Percentiles rank a stretch among this genome's conserved stretches.
phyloP scores from a whole-genome alignment of 257 asterid genomes.

The Capsicum chinense region DNA sequence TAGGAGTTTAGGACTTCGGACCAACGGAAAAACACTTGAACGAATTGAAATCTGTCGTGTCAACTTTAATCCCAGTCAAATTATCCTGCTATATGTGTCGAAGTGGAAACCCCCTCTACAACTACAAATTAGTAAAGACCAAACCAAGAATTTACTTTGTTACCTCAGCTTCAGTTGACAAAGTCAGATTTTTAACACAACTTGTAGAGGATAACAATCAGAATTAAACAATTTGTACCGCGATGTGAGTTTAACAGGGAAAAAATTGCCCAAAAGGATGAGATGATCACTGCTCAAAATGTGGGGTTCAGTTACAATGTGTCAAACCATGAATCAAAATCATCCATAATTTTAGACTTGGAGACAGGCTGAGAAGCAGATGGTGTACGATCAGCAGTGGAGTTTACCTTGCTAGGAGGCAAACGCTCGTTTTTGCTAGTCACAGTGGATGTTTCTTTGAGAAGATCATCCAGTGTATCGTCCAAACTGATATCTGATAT shows the following conservation, averaged over 20 bases:
- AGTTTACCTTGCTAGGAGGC: constrained; percentile 33
- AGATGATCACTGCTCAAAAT: background rate
- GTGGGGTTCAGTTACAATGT: constrained; percentile 39
- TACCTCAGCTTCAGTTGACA: background rate
- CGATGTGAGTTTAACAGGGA: background rate
- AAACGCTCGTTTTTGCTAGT: constrained; percentile 28
- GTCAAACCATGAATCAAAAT: constrained; percentile 91
- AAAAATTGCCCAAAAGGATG: background rate
- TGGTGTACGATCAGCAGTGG: constrained; percentile 25
- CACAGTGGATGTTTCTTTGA: constrained; percentile 53
- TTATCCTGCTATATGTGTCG: background rate
- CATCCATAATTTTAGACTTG: constrained; percentile 63
- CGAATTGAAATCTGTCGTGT: too few species aligned
- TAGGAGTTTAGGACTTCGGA: too few species aligned
- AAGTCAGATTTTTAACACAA: background rate
- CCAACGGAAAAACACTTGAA: too few species aligned
- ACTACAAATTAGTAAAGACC: background rate
- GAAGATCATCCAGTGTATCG: constrained; percentile 60
- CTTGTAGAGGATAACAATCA: background rate
- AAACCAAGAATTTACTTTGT: background rate
- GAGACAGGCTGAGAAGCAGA: constrained; percentile 41
- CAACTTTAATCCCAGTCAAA: too few species aligned
- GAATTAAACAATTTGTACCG: background rate
- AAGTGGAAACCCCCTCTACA: background rate
- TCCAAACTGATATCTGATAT: constrained; percentile 34